A percentile compares a stretch with the other conserved stretches of the same genome.
Evolutionary conservation across 2,329 filamentous ascomycete genomes (phyloP).

Genomic region (Alternaria alternata): DNA sequence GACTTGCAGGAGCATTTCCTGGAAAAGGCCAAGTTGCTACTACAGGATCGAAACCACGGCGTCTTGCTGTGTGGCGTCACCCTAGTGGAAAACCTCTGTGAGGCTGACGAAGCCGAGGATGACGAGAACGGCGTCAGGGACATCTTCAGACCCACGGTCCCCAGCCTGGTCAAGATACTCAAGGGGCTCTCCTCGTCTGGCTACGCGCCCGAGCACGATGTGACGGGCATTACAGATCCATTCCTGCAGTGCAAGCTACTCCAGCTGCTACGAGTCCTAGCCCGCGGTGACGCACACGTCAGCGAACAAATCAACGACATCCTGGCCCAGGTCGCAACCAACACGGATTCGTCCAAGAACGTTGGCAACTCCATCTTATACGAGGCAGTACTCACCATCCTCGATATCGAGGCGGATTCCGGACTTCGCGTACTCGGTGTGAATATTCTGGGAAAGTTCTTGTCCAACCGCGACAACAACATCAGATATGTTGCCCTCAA

Average conservation of each 20-base stretch:
- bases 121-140: conserved; percentile 91
- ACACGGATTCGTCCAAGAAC: conserved; percentile 97
- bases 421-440: conserved; percentile 93
- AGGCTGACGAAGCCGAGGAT: conserved; percentile 91
- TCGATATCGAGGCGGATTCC: conserved; percentile 97
- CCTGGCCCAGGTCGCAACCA: conserved; percentile 93
- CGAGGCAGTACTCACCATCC: conserved; percentile 94
- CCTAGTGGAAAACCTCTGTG: conserved; percentile 88
- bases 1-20: conserved; percentile 97
- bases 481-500: conserved; percentile 98
- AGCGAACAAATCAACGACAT: conserved; percentile 99
- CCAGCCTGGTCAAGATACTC: conserved; percentile 84
- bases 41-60: conserved; percentile 94
- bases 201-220: conserved; percentile 97
- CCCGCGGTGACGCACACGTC: conserved; percentile 82
- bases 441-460: conserved; percentile 97
- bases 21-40: conserved; percentile 86
- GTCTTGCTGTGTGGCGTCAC: conserved; percentile 93
- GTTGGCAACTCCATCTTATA: conserved; percentile 98
- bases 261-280: conserved; percentile 83
- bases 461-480: conserved; percentile 99
- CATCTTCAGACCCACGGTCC: conserved; percentile 87
- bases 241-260: conserved; percentile 98
- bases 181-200: conserved; percentile 94
- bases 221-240: conserved; percentile 96